Conservation (phyloP, 306 rosid genomes). For the Vigna trinervia region DNA sequence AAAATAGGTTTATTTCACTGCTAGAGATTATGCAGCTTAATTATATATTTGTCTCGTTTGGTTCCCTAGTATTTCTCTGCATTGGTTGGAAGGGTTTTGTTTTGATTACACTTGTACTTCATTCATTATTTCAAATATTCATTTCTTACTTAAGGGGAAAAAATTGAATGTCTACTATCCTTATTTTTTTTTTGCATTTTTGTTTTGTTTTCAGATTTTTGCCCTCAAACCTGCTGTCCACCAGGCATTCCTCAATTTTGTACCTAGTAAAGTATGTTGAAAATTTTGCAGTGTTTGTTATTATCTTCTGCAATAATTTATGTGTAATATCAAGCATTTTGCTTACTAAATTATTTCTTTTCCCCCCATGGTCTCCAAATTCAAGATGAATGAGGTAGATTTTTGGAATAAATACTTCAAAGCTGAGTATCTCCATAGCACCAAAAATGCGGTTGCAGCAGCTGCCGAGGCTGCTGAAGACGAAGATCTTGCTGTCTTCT, state of each 20-base stretch:
- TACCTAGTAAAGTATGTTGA: conserved; percentile 79
- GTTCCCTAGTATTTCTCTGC: background rate
- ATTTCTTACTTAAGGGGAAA: conserved; percentile 11
- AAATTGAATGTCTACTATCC: conserved; percentile 24
- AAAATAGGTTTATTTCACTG: background rate
- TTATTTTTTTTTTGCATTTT: conserved; percentile 34
- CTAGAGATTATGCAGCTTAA: background rate
- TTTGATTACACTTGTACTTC: background rate
- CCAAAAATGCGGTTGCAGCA: conserved; percentile 80
- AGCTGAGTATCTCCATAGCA: conserved; percentile 92
- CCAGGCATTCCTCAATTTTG: conserved; percentile 80
- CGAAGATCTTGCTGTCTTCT: conserved; percentile 90
- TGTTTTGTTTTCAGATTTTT: conserved; percentile 70
- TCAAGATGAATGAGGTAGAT: conserved; percentile 88
- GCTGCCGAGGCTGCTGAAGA: conserved; percentile 99
- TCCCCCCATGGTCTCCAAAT: conserved; percentile 38
- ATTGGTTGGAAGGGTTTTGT: background rate
- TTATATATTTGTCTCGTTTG: background rate
- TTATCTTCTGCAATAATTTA: conserved; percentile 24
- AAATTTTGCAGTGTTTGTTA: conserved; percentile 31
- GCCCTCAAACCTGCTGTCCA: conserved; percentile 96
- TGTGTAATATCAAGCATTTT: conserved; percentile 28
- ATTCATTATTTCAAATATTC: conserved; percentile 17
- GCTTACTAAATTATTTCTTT: conserved; percentile 36
- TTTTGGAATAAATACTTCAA: conserved; percentile 94